phyloP scores from a whole-genome alignment of 2,329 filamentous ascomycete species.

The Talaromyces sp. region DNA sequence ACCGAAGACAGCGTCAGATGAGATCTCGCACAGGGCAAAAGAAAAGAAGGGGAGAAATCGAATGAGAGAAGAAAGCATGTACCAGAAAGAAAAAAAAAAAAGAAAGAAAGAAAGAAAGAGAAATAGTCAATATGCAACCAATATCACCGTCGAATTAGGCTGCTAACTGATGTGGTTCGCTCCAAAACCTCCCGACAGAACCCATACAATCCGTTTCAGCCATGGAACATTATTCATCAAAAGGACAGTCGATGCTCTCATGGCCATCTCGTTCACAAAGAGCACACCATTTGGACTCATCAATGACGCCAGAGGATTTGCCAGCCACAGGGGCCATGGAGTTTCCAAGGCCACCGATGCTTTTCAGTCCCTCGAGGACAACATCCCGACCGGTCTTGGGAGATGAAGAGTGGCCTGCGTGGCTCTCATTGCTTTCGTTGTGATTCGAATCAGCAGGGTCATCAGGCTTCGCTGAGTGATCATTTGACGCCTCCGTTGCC shows the following conservation, averaged over 20 bases:
- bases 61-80: constrained; percentile 2
- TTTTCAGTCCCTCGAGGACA: constrained; percentile 46
- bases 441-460: constrained; percentile 13
- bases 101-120: constrained; percentile 26
- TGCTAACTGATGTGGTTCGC: constrained; percentile 8
- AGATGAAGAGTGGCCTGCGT: constrained; percentile 21
- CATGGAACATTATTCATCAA: constrained; percentile 65
- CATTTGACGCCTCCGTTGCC: constrained; percentile 2
- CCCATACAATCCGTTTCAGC: constrained; percentile 10
- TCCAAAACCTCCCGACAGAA: constrained; percentile 4
- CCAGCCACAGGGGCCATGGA: constrained; percentile 69
- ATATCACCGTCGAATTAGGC: constrained; percentile 8
- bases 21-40: constrained; percentile 8
- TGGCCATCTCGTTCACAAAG: constrained; percentile 95
- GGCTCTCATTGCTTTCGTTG: constrained; percentile 15
- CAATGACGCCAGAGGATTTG: constrained; percentile 75
- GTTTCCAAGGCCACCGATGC: constrained; percentile 42
- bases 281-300: constrained; percentile 93
- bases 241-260: constrained; percentile 91
- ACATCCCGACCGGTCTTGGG: constrained; percentile 46
- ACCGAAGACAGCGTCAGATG: constrained; percentile 5
- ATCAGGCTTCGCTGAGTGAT: constrained; percentile 19
- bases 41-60: constrained; percentile 9
- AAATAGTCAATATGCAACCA: constrained; percentile 18
- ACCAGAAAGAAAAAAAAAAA: not conserved